phyloP scores from a whole-genome alignment of 148 eudicot species.

The Rhododendron molle region DNA sequence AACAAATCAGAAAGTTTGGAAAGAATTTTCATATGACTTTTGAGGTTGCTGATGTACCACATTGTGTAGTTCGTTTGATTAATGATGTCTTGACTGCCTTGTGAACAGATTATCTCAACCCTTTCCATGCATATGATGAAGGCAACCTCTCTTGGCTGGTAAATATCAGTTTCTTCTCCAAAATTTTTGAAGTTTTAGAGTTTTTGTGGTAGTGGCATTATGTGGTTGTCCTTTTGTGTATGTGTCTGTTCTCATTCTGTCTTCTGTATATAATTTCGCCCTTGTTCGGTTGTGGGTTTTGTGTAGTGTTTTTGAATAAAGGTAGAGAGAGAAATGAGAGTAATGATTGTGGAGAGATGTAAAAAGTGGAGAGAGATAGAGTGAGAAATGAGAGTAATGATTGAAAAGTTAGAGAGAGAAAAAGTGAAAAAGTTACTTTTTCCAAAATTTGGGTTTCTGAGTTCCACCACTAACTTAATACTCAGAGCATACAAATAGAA shows the following conservation, averaged over 20 bases:
- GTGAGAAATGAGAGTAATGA: too few relatives aligned
- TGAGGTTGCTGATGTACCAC: background rate
- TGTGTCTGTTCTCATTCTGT: background rate
- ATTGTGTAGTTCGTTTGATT: constrained; percentile 1
- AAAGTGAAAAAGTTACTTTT: too few relatives aligned
- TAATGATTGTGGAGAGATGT: too few relatives aligned
- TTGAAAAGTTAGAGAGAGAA: too few relatives aligned
- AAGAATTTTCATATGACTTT: background rate
- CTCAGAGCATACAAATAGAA: background rate
- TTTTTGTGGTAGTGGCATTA: background rate
- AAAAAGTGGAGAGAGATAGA: too few relatives aligned
- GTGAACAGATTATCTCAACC: constrained; percentile 84
- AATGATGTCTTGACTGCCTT: constrained; percentile 6
- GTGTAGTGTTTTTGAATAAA: too few relatives aligned
- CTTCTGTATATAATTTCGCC: background rate
- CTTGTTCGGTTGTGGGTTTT: too few relatives aligned
- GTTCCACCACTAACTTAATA: too few relatives aligned
- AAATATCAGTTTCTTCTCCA: constrained; percentile 12
- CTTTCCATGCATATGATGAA: constrained; percentile 98
- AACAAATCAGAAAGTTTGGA: background rate
- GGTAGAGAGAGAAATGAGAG: too few relatives aligned
- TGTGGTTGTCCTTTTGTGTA: background rate
- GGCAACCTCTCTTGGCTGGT: constrained; percentile 99
- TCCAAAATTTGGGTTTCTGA: too few relatives aligned
- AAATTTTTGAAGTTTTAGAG: background rate